A percentile compares a stretch with the other conserved stretches of the same genome.
Conservation (phyloP, 1,139 yeast genomes). For the Sugiyamaella castrensis region DNA sequence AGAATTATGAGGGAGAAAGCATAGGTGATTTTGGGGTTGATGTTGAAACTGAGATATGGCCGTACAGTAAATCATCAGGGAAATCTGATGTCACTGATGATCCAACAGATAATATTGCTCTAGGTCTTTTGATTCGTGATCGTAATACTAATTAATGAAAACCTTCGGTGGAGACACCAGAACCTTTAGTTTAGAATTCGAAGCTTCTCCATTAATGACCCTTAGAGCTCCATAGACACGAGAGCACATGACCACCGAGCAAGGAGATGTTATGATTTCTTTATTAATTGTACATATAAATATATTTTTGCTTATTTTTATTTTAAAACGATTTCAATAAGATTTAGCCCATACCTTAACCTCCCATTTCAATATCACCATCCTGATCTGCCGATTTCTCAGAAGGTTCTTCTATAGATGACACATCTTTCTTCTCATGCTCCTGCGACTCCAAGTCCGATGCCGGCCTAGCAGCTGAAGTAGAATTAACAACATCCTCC, state of each 20-base stretch:
- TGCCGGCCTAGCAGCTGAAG: conserved; percentile 4
- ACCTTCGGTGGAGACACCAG: too few relatives aligned
- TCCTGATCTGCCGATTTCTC: conserved; percentile 23
- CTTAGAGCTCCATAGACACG: too few relatives aligned
- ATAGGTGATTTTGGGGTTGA: conserved; percentile 88
- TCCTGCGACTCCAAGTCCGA: conserved; percentile 3
- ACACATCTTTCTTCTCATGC: conserved; percentile 6
- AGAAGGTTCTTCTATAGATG: neutral
- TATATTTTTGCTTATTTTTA: conserved; percentile 1
- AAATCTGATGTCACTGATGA: conserved; percentile 1
- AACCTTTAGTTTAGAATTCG: too few relatives aligned
- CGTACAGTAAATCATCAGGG: conserved; percentile 2
- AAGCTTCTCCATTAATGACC: too few relatives aligned
- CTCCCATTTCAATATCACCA: conserved; percentile 37
- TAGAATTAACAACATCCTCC: conserved; percentile 7
- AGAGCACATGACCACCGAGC: too few relatives aligned
- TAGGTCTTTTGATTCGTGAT: too few relatives aligned
- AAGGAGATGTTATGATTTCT: too few relatives aligned
- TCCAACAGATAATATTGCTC: too few relatives aligned
- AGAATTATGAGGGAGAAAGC: conserved; percentile 76
- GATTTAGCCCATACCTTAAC: conserved; percentile 7
- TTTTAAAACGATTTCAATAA: neutral
- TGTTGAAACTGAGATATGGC: conserved; percentile 41
- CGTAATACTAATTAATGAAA: too few relatives aligned
- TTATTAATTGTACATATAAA: neutral